These are phyloP conservation scores for Trichosanthes truncata DNA, from an alignment of 306 rosid genomes.

Conservation along the genomic window DNA sequence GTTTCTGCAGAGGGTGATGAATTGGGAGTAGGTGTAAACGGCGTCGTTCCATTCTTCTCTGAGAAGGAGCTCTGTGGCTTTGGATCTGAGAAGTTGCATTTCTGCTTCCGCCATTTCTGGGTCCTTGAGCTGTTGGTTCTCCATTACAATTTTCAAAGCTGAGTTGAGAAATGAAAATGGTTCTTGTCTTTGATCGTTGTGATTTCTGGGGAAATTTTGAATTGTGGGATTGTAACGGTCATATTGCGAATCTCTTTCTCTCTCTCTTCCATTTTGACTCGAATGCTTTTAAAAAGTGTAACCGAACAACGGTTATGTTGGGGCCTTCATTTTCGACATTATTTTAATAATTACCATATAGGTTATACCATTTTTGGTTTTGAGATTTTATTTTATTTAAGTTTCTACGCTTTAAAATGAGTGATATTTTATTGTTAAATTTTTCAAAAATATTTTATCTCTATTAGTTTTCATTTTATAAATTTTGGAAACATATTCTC, in stretches of 20 bases:
- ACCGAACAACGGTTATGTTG: background rate
- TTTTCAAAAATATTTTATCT: no score
- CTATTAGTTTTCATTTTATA: no score
- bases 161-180: background rate
- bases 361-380: no score
- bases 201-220: background rate
- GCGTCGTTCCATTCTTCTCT: constrained; percentile 82
- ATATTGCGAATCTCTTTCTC: background rate
- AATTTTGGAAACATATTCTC: no score
- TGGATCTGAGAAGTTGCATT: constrained; percentile 64
- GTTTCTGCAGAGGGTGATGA: constrained; percentile 47
- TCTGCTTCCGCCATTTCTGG: constrained; percentile 36
- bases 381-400: no score
- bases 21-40: constrained; percentile 38
- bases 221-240: constrained; percentile 27
- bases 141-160: background rate
- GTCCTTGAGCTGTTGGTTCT: background rate
- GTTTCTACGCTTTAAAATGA: no score
- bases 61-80: constrained; percentile 67
- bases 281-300: background rate
- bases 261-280: background rate
- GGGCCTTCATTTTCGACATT: background rate
- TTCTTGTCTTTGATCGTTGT: background rate
- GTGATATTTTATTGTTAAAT: no score
- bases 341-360: background rate